Evolutionary conservation across 305 asterid genomes (phyloP).

Genomic region (Rubia balearica): DNA sequence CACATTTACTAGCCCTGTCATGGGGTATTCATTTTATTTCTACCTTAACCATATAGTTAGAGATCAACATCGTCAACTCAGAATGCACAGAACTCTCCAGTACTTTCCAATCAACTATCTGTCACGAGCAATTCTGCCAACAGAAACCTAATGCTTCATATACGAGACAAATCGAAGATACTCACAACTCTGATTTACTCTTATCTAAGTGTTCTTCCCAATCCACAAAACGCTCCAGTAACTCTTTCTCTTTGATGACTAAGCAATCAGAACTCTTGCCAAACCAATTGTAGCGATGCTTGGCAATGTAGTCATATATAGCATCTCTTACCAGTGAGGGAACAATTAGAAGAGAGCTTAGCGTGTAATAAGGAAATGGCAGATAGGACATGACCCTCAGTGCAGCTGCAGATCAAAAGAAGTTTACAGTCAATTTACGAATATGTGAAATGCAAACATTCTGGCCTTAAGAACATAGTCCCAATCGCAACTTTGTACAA

Average conservation of each 20-base stretch:
- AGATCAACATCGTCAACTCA: background rate
- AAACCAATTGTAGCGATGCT: slow-evolving; percentile 66
- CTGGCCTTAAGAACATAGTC: background rate
- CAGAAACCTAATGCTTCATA: background rate
- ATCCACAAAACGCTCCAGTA: slow-evolving; percentile 78
- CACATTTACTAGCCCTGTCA: background rate
- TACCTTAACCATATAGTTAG: background rate
- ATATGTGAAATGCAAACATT: background rate
- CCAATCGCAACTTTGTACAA: background rate
- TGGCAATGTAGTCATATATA: slow-evolving; percentile 68
- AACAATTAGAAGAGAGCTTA: slow-evolving; percentile 48
- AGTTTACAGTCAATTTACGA: background rate
- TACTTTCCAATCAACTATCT: background rate
- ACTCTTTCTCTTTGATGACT: slow-evolving; percentile 62
- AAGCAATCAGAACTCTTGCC: slow-evolving; percentile 72
- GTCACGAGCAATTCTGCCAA: background rate
- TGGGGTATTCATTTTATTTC: background rate
- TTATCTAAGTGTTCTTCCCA: slow-evolving; percentile 72
- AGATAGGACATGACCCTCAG: slow-evolving; percentile 63
- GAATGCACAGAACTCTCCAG: background rate
- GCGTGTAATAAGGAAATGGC: slow-evolving; percentile 68
- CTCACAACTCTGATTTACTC: slow-evolving; percentile 32
- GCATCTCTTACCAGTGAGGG: slow-evolving; percentile 80
- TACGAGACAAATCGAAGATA: background rate
- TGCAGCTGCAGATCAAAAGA: slow-evolving; percentile 53